phyloP scores from a whole-genome alignment of 2,329 filamentous ascomycete genomes.

The Aspergillus aculeatinus region DNA sequence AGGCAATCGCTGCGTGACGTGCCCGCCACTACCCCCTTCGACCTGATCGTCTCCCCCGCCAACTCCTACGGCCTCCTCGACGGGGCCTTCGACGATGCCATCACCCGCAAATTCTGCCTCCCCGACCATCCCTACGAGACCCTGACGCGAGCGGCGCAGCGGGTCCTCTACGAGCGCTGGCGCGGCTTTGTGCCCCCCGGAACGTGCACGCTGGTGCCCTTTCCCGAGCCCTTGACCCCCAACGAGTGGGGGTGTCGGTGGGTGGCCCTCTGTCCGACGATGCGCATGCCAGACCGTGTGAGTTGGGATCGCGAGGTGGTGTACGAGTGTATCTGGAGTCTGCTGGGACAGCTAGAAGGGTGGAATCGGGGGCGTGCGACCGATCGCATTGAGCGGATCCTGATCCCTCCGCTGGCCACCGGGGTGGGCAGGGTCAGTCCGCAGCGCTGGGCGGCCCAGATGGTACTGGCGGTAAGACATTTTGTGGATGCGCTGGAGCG shows the following conservation, averaged over 20 bases:
- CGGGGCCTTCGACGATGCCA: slow-evolving; percentile 57
- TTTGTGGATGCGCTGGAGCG: slow-evolving; percentile 50
- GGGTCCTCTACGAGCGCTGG: slow-evolving; percentile 47
- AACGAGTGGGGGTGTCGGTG: slow-evolving; percentile 47
- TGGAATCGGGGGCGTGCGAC: slow-evolving; percentile 41
- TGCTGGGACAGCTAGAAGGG: slow-evolving; percentile 51
- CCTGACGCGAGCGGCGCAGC: slow-evolving; percentile 49
- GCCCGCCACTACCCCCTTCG: slow-evolving; percentile 39
- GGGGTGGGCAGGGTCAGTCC: slow-evolving; percentile 49
- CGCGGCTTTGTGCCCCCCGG: slow-evolving; percentile 54
- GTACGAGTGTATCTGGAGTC: slow-evolving; percentile 55
- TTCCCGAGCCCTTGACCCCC: slow-evolving; percentile 42
- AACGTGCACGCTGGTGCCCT: slow-evolving; percentile 49
- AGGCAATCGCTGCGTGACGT: slow-evolving; percentile 43
- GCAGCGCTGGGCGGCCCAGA: slow-evolving; percentile 52
- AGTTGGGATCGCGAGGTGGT: slow-evolving; percentile 55
- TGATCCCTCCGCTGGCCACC: slow-evolving; percentile 56
- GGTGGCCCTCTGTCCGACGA: slow-evolving; percentile 55
- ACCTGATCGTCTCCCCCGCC: slow-evolving; percentile 55
- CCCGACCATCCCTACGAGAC: slow-evolving; percentile 48
- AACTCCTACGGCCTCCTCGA: slow-evolving; percentile 57
- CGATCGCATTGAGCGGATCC: slow-evolving; percentile 41
- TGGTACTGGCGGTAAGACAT: slow-evolving; percentile 53
- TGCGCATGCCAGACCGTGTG: slow-evolving; percentile 48
- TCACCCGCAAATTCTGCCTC: slow-evolving; percentile 49